Conservation (phyloP, 1,139 yeast genomes). For the Hemisphaericaspora subhashii region DNA sequence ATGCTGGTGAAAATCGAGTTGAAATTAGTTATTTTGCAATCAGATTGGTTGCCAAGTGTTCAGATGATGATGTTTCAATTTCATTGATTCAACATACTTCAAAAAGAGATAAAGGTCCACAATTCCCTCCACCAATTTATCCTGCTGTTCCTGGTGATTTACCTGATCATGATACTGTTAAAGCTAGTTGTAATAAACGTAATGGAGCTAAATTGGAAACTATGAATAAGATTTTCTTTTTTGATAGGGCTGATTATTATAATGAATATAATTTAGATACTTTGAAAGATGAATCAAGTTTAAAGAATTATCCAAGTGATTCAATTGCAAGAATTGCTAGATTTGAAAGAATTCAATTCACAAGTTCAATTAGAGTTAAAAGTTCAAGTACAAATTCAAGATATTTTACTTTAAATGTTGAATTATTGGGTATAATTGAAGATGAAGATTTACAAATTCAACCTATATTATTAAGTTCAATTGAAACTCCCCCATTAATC, state of each 20-base stretch:
- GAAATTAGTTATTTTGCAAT: constrained; percentile 59
- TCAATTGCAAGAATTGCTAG: constrained; percentile 61
- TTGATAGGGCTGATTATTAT: constrained; percentile 43
- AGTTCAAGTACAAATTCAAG: constrained; percentile 45
- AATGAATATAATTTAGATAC: constrained; percentile 30
- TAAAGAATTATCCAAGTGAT: constrained; percentile 48
- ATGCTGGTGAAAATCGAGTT: constrained; percentile 26
- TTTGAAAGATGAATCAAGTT: constrained; percentile 29
- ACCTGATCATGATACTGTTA: constrained; percentile 58
- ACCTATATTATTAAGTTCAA: constrained; percentile 38
- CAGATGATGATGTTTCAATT: constrained; percentile 51
- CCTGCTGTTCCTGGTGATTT: constrained; percentile 60
- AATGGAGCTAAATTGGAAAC: constrained; percentile 23
- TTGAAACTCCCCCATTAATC: constrained; percentile 64
- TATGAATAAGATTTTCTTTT: constrained; percentile 34
- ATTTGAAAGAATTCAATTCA: constrained; percentile 68
- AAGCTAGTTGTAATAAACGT: constrained; percentile 62
- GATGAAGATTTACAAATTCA: constrained; percentile 40
- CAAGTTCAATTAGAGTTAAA: constrained; percentile 58
- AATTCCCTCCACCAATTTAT: constrained; percentile 56
- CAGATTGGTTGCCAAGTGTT: constrained; percentile 53
- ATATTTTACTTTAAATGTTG: constrained; percentile 55
- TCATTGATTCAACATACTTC: constrained; percentile 67
- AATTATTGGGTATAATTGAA: constrained; percentile 51
- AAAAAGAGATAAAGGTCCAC: constrained; percentile 71